Evolutionary conservation across 176 grass and related monocot genomes (phyloP).

Genomic region (Lolium perenne): DNA sequence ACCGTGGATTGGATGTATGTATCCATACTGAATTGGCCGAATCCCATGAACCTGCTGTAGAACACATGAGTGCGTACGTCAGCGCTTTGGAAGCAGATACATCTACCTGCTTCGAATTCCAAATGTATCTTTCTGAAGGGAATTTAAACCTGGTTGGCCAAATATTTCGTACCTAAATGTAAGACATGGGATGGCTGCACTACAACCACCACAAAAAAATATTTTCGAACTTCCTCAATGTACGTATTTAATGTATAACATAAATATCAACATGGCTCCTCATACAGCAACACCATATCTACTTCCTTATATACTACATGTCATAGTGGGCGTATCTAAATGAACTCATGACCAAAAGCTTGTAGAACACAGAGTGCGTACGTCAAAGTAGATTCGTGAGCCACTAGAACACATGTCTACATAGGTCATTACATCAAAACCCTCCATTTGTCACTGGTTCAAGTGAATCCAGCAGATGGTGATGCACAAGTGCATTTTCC

Average conservation of each 20-base stretch:
- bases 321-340: background rate
- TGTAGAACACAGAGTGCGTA: background rate
- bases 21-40: background rate
- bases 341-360: background rate
- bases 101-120: background rate
- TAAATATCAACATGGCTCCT: background rate
- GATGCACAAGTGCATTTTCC: too few relatives aligned
- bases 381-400: background rate
- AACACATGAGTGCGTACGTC: background rate
- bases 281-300: slow-evolving; percentile 5
- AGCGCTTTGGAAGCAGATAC: background rate
- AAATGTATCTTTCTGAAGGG: background rate
- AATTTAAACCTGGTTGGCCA: background rate
- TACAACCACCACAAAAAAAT: background rate
- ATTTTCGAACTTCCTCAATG: background rate
- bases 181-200: background rate
- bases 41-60: background rate
- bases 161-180: background rate
- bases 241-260: background rate
- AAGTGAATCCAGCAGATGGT: background rate
- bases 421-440: too few relatives aligned
- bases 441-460: too few relatives aligned
- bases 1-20: background rate
- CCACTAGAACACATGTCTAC: background rate
- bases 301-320: background rate